phyloP scores from a whole-genome alignment of 495 filamentous ascomycete genomes.

The Tuber magnatum region DNA sequence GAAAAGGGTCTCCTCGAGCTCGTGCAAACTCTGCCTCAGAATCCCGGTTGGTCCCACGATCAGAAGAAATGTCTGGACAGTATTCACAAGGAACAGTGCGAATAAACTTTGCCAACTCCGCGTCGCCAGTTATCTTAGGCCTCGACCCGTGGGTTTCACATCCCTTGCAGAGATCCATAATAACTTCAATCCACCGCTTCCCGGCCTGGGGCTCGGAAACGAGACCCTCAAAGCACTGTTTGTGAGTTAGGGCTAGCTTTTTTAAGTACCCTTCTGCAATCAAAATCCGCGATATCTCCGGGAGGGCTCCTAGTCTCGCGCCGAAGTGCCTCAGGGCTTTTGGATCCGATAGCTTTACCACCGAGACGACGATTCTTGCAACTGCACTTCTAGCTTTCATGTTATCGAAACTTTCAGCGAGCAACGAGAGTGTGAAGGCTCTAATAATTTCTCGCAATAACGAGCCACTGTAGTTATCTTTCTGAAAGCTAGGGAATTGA shows the following conservation, averaged over 20 bases:
- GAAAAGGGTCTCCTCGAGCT: not conserved
- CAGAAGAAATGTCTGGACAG: not conserved
- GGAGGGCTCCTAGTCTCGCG: constrained; percentile 8
- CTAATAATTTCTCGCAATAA: constrained; percentile 5
- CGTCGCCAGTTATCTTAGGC: not conserved
- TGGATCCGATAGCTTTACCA: constrained; percentile 6
- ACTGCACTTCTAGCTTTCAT: not conserved
- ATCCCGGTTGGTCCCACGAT: not conserved
- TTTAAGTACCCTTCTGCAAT: not conserved
- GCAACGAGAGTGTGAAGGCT: constrained; percentile 14
- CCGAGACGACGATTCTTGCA: not conserved
- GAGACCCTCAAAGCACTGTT: no score
- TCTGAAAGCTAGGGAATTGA: not conserved
- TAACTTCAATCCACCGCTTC: not conserved
- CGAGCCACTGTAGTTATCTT: not conserved
- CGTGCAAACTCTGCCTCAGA: not conserved
- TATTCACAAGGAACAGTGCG: not conserved
- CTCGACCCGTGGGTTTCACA: not conserved
- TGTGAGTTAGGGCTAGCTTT: not conserved
- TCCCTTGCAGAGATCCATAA: not conserved
- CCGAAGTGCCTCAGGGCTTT: not conserved
- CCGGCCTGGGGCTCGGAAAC: no score
- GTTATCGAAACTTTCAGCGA: not conserved
- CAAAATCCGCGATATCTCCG: constrained; percentile 7
- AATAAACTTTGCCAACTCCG: not conserved